phyloP scores from a whole-genome alignment of 169 alveolate genomes.

The Cryptosporidium parvum region DNA sequence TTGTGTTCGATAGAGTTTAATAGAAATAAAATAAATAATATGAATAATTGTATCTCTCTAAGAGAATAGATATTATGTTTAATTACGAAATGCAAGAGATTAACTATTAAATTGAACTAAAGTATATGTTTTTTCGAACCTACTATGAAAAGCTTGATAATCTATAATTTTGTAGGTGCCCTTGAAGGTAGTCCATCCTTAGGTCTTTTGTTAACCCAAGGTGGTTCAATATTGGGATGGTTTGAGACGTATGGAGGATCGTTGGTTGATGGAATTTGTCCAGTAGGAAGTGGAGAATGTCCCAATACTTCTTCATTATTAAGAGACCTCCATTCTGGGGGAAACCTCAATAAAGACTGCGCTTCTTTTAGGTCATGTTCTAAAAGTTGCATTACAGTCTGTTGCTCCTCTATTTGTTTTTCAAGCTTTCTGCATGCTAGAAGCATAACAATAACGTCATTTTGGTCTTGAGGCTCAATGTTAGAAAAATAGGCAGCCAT shows the following conservation, averaged over 20 bases:
- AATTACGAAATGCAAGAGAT: no score
- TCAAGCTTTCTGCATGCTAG: constrained; percentile 86
- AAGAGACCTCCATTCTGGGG: constrained; percentile 80
- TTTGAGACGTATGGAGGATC: constrained; percentile 44
- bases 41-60: no score
- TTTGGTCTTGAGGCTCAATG: constrained; percentile 82
- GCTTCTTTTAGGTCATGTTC: constrained; percentile 86
- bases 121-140: neutral
- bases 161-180: constrained; percentile 38
- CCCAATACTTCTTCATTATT: constrained; percentile 69
- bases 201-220: constrained; percentile 48
- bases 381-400: constrained; percentile 84
- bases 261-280: constrained; percentile 48
- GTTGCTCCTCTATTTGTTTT: constrained; percentile 86
- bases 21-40: neutral
- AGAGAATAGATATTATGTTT: no score
- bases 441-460: constrained; percentile 83
- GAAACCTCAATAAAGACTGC: constrained; percentile 81
- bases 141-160: neutral
- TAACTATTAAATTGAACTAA: neutral
- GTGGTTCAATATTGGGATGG: constrained; percentile 38
- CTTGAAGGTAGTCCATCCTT: constrained; percentile 50
- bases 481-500: constrained; percentile 79
- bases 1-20: neutral
- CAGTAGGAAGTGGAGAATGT: constrained; percentile 21